These are phyloP conservation scores for Helianthus tuberosus DNA, from an alignment of 129 eudicot species.

Conservation along the genomic window DNA sequence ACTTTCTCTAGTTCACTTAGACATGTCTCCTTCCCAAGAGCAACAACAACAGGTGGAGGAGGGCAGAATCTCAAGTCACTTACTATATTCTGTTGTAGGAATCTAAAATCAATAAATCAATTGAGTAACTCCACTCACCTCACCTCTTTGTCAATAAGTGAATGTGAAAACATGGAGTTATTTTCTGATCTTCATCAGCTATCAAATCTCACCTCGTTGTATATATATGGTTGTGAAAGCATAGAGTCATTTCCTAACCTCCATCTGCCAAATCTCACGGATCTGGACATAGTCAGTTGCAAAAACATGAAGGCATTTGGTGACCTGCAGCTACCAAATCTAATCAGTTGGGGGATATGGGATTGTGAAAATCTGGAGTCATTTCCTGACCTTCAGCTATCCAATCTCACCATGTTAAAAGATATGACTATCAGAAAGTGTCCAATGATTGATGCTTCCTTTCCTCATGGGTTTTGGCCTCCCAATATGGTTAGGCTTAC, in stretches of 20 bases:
- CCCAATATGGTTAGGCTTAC: background rate
- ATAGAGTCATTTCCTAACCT: background rate
- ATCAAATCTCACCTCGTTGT: too few species aligned
- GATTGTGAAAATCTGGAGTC: background rate
- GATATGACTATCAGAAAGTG: too few species aligned
- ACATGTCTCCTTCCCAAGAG: too few species aligned
- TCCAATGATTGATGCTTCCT: too few species aligned
- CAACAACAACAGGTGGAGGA: too few species aligned
- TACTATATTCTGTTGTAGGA: too few species aligned
- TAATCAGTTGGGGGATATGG: background rate
- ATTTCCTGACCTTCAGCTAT: background rate
- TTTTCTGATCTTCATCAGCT: background rate
- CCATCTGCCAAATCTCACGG: background rate
- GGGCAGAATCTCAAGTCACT: background rate
- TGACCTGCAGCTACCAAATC: background rate
- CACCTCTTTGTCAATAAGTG: too few species aligned
- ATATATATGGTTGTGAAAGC: too few species aligned
- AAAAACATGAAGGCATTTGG: background rate
- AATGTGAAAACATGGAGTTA: too few species aligned
- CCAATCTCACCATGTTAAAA: background rate
- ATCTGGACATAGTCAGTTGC: background rate
- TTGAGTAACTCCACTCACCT: too few species aligned
- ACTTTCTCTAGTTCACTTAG: rapidly evolving
- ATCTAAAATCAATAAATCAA: too few species aligned
- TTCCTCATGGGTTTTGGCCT: too few species aligned